phyloP scores from a whole-genome alignment of 768 basidiomycete species.

The Tylopilus plumbeoviolaceoides region DNA sequence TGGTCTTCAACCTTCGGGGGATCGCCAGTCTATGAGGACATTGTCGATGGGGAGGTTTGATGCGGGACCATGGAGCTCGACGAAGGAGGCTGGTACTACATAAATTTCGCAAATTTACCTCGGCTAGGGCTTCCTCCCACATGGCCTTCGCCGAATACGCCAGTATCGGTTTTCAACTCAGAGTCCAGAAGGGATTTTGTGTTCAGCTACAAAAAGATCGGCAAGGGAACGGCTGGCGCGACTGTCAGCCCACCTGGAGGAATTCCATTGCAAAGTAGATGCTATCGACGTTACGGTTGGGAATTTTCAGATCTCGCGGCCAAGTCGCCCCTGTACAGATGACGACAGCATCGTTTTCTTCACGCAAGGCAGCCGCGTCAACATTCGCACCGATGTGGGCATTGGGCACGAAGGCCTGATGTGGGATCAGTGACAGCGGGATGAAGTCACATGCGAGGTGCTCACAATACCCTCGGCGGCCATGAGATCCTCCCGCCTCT shows the following conservation, averaged over 20 bases:
- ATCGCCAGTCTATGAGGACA: conserved; percentile 78
- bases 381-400: conserved; percentile 84
- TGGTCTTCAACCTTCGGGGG: conserved; percentile 94
- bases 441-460: not conserved
- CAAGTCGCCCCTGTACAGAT: conserved; percentile 94
- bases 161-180: conserved; percentile 59
- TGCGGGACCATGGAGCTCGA: conserved; percentile 90
- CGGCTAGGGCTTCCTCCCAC: no score
- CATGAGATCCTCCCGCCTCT: conserved; percentile 93
- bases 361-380: conserved; percentile 63
- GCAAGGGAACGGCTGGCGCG: not conserved
- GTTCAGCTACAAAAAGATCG: conserved; percentile 52
- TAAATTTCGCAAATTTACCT: no score
- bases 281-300: conserved; percentile 79
- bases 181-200: conserved; percentile 89
- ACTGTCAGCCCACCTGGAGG: conserved; percentile 52
- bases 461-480: conserved; percentile 88
- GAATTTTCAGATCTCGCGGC: conserved; percentile 92
- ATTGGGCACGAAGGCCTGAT: conserved; percentile 78
- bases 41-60: conserved; percentile 76
- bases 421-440: conserved; percentile 7
- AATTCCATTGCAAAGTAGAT: conserved; percentile 99
- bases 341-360: conserved; percentile 86
- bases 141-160: no score
- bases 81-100: conserved; percentile 77